Conservation (phyloP, 176 grass and related monocot genomes). For the Saccharum spontaneum region DNA sequence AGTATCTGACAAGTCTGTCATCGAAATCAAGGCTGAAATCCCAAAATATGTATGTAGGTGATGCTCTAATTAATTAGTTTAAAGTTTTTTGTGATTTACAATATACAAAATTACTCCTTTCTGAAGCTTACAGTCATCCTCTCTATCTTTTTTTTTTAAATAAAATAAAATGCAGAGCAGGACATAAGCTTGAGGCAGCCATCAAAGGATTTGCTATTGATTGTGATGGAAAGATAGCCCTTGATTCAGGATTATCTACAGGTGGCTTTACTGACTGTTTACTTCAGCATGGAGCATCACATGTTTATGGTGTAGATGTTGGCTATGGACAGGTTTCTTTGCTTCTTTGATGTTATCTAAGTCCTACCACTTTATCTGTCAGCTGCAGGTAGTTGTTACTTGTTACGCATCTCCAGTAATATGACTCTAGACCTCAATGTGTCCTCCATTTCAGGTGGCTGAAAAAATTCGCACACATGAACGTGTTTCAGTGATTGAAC, state of each 20-base stretch:
- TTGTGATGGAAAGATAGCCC: conserved; percentile 80
- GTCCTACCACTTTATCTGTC: not conserved
- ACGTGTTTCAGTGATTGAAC: conserved; percentile 75
- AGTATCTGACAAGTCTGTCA: conserved; percentile 85
- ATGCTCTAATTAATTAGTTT: conserved; percentile 56
- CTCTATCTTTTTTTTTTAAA: not conserved
- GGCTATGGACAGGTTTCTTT: conserved; percentile 90
- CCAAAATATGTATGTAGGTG: conserved; percentile 99
- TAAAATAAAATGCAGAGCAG: conserved; percentile 63
- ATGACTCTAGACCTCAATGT: conserved; percentile 19
- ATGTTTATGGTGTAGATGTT: conserved; percentile 97
- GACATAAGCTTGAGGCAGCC: conserved; percentile 97
- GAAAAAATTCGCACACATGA: conserved; percentile 89
- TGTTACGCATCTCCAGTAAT: not conserved
- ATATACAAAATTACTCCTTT: conserved; percentile 2
- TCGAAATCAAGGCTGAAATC: conserved; percentile 90
- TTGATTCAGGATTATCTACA: conserved; percentile 98
- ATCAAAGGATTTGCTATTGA: conserved; percentile 79
- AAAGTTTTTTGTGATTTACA: conserved; percentile 15
- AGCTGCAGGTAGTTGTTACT: not conserved
- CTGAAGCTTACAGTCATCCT: not conserved
- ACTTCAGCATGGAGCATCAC: conserved; percentile 80
- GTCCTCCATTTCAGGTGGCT: conserved; percentile 72
- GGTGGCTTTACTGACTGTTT: conserved; percentile 96
- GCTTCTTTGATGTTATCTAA: conserved; percentile 16